These are phyloP conservation scores for Firmiana major DNA, from an alignment of 345 rosid genomes.

Conservation along the genomic window DNA sequence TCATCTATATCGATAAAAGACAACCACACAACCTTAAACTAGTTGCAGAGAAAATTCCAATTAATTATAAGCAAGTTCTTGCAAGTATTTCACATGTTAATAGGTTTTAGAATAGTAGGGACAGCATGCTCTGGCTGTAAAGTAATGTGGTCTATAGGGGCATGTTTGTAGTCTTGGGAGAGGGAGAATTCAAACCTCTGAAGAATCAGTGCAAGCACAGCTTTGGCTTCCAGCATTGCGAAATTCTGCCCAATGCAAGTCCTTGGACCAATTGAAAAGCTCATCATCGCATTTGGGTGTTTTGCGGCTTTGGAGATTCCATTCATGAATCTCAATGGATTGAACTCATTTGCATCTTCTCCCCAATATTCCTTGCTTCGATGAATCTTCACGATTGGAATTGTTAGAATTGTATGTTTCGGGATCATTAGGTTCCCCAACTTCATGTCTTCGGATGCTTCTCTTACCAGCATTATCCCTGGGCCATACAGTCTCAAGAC, in stretches of 20 bases:
- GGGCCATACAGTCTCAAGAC: slow-evolving; percentile 50
- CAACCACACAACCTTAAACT: background rate
- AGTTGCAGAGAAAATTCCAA: too few species aligned
- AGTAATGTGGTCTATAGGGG: slow-evolving; percentile 31
- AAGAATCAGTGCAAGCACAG: slow-evolving; percentile 39
- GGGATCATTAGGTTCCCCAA: slow-evolving; percentile 50
- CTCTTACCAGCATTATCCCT: slow-evolving; percentile 19
- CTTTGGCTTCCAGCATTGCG: slow-evolving; percentile 37
- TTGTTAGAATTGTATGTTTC: slow-evolving; percentile 27
- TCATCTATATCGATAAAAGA: too few species aligned
- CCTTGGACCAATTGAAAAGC: slow-evolving; percentile 55
- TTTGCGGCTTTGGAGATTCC: slow-evolving; percentile 35
- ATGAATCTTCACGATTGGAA: slow-evolving; percentile 32
- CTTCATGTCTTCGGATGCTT: slow-evolving; percentile 32
- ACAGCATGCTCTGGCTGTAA: slow-evolving; percentile 33
- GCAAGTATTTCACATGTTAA: background rate
- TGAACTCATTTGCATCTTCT: slow-evolving; percentile 49
- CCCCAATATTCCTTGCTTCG: slow-evolving; percentile 49
- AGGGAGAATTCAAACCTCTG: slow-evolving; percentile 32
- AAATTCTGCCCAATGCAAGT: slow-evolving; percentile 50
- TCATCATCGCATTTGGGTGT: slow-evolving; percentile 37
- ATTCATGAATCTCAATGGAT: slow-evolving; percentile 39
- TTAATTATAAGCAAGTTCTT: too few species aligned
- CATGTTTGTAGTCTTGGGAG: slow-evolving; percentile 39
- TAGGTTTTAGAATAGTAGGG: slow-evolving; percentile 33